Evolutionary conservation across 306 rosid genomes (phyloP), one percentile per base, ranked within the genome.

Genomic region (Begonia peltatifolia): DNA sequence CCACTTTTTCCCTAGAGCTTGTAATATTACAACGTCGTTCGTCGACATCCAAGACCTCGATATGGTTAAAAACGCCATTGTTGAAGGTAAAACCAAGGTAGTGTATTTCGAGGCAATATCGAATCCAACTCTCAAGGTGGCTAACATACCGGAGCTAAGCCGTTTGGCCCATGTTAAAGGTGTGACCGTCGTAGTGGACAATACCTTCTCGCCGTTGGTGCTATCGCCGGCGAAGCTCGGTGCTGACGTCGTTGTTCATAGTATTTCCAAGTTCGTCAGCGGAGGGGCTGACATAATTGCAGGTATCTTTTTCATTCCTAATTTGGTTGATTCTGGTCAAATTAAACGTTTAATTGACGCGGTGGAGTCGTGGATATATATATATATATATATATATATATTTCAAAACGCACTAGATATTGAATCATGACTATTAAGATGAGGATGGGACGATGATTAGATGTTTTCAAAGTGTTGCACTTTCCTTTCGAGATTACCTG

Each of bases 221-320:
- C 30, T 92, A 5, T 81, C 96, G 0, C 99, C 99, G 5, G 87
- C 75, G 6, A 58, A 75, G 5, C 99, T 81, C 3, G 99, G 99
- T 2, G 99, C 99, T 9, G 99, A 92, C 42, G 96, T 83, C 0
- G 94, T 92, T 2, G 44, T 92, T 36, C 99, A 92, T 15, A 92
- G 99, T 63, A 86, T 92, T 63, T 71, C 99, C 50, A 92, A 92
- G 64, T 92, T 81, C 56, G 73, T 92, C 55, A 92, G 99, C 66
- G 99, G 99, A 56, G 96, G 94, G 60, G 96, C 99, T 48, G 99
- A 92, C 48, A 71, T 92, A 14, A 86, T 92, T 53, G 99, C 99
- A 60, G 99, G 99, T 88, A 63, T 55, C 56, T 11, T 15, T 49
- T 16, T 8, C 2, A 0, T 25, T 1, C 35, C 35, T 25, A 3